These are phyloP conservation scores for Pachysandra terminalis DNA, from an alignment of 164 flowering plant species.

Conservation along the genomic window DNA sequence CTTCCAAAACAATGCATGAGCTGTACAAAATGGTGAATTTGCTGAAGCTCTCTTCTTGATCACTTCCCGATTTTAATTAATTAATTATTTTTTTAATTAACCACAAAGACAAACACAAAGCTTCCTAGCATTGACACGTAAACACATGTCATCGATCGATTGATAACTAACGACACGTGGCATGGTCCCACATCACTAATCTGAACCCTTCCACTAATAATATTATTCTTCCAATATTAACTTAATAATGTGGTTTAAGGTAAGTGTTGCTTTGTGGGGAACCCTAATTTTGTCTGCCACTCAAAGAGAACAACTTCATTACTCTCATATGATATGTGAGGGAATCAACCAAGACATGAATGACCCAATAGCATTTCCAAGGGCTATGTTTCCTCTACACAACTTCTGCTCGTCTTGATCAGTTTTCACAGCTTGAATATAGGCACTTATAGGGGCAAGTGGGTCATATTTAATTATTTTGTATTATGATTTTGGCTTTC, in stretches of 20 bases:
- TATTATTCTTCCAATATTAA: constrained; percentile 1
- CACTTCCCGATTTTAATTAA: background rate
- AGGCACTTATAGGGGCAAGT: constrained; percentile 13
- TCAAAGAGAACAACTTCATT: constrained; percentile 7
- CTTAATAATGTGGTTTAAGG: constrained; percentile 6
- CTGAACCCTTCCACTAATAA: no score
- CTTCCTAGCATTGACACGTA: background rate
- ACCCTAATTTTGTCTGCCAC: constrained; percentile 58
- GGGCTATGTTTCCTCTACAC: constrained; percentile 1
- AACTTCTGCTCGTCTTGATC: background rate
- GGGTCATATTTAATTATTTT: constrained; percentile 2
- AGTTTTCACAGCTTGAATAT: constrained; percentile 6
- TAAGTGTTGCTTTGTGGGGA: constrained; percentile 26
- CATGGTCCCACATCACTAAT: no score
- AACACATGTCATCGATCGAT: background rate
- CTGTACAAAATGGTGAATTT: no score
- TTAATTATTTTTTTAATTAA: no score
- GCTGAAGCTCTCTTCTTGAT: no score
- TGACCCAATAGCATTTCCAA: constrained; percentile 27
- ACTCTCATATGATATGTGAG: constrained; percentile 26
- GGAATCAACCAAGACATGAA: constrained; percentile 43
- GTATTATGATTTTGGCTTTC: background rate
- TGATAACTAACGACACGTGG: background rate
- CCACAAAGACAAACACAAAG: no score
- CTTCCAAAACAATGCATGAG: no score